phyloP scores from a whole-genome alignment of 768 basidiomycete genomes.

The Stropharia rugosoannulata region DNA sequence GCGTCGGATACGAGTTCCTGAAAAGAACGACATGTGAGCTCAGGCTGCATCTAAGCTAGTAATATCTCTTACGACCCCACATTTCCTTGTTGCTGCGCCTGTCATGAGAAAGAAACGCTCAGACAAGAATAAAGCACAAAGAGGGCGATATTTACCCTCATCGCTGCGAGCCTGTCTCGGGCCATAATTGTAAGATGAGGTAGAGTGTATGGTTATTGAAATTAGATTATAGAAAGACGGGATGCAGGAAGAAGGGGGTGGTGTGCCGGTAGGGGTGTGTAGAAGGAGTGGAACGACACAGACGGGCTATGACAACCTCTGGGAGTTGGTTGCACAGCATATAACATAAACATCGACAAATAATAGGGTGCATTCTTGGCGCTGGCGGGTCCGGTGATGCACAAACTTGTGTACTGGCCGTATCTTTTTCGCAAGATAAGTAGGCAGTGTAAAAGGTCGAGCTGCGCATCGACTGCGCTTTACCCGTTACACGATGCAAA shows the following conservation, averaged over 20 bases:
- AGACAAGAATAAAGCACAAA: conserved; percentile 8
- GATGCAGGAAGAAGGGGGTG: conserved; percentile 7
- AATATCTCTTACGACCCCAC: conserved; percentile 42
- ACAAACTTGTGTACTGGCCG: neutral
- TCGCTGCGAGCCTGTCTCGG: conserved; percentile 87
- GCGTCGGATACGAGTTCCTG: conserved; percentile 68
- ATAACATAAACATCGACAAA: conserved; percentile 19
- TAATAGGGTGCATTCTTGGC: neutral
- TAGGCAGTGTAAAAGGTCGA: too few species aligned
- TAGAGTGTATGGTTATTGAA: conserved; percentile 22
- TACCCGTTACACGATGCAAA: too few species aligned
- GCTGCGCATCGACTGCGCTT: too few species aligned
- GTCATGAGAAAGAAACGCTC: neutral
- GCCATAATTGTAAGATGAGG: conserved; percentile 49
- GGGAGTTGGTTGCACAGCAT: conserved; percentile 23
- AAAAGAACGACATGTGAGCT: neutral
- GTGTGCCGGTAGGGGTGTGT: conserved; percentile 12
- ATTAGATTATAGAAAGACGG: conserved; percentile 18
- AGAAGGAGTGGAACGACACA: conserved; percentile 20
- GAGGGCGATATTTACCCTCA: conserved; percentile 52
- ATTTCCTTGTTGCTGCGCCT: conserved; percentile 75
- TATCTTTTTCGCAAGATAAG: too few species aligned
- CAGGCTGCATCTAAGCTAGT: neutral
- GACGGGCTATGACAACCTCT: conserved; percentile 15
- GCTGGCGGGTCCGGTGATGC: neutral